Evolutionary conservation across 1,139 yeast species (phyloP).

Genomic region (Pichia sp.): DNA sequence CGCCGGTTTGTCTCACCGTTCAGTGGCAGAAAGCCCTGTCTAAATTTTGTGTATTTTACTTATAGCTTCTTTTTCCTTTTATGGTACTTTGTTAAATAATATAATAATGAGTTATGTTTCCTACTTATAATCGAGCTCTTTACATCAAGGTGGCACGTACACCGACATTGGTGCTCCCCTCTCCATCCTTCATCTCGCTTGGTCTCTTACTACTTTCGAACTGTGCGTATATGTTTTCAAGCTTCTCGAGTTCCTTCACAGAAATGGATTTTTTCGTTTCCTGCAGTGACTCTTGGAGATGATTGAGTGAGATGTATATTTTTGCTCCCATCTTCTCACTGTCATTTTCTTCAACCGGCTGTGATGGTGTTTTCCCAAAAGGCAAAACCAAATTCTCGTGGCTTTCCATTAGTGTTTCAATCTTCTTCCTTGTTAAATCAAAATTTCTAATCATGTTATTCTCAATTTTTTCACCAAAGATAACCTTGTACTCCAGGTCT

Average conservation of each 20-base stretch:
- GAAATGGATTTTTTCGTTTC: constrained; percentile 91
- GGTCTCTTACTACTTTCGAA: constrained; percentile 71
- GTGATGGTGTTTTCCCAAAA: background rate
- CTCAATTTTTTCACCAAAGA: background rate
- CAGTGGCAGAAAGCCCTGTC: background rate
- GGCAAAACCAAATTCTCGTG: background rate
- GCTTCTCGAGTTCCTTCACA: constrained; percentile 58
- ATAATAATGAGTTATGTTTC: background rate
- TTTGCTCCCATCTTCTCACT: constrained; percentile 8
- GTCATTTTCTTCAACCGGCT: background rate
- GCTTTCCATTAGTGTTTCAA: constrained; percentile 1
- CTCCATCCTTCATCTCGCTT: constrained; percentile 87
- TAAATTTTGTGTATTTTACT: background rate
- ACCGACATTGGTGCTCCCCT: constrained; percentile 78
- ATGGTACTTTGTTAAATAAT: background rate
- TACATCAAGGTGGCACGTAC: constrained; percentile 54
- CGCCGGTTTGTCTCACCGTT: background rate
- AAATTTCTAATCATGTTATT: constrained; percentile 4
- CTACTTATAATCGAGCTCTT: background rate
- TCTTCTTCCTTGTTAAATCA: constrained; percentile 17
- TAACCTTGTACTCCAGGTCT: background rate
- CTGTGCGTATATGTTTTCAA: constrained; percentile 60
- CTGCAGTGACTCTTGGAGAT: constrained; percentile 58
- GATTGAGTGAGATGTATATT: constrained; percentile 45
- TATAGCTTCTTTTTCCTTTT: background rate